Evolutionary conservation across 345 rosid genomes (phyloP).

Genomic region (Syzygium grande): DNA sequence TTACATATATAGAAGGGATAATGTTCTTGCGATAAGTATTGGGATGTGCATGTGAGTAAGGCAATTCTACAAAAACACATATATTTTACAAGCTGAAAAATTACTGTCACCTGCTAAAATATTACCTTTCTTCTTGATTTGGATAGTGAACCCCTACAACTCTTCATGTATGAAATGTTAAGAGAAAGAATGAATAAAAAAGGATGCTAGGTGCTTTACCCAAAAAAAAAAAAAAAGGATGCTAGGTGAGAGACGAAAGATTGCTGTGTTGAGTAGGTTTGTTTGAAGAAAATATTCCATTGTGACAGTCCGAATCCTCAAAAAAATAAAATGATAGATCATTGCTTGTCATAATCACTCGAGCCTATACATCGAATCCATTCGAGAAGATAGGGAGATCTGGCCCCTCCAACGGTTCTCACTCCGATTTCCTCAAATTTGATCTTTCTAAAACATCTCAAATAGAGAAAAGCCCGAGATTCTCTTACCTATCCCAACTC

Average conservation of each 20-base stretch:
- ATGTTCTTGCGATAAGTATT: not conserved
- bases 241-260: not conserved
- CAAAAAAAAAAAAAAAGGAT: too few relatives aligned
- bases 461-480: not conserved
- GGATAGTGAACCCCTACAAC: accelerated
- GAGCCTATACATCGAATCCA: not conserved
- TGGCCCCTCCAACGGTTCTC: not conserved
- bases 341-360: not conserved
- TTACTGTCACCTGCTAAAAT: accelerated
- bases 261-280: not conserved
- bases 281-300: not conserved
- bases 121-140: accelerated
- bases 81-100: not conserved
- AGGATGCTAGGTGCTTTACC: not conserved
- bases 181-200: accelerated
- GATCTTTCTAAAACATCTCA: not conserved
- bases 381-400: not conserved
- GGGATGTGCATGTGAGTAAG: not conserved
- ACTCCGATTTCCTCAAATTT: not conserved
- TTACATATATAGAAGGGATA: not conserved
- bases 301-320: not conserved
- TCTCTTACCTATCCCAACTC: not conserved
- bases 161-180: not conserved
- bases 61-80: not conserved
- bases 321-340: not conserved